Conservation (phyloP, 306 rosid species). For the Cucurbita ficifolia region DNA sequence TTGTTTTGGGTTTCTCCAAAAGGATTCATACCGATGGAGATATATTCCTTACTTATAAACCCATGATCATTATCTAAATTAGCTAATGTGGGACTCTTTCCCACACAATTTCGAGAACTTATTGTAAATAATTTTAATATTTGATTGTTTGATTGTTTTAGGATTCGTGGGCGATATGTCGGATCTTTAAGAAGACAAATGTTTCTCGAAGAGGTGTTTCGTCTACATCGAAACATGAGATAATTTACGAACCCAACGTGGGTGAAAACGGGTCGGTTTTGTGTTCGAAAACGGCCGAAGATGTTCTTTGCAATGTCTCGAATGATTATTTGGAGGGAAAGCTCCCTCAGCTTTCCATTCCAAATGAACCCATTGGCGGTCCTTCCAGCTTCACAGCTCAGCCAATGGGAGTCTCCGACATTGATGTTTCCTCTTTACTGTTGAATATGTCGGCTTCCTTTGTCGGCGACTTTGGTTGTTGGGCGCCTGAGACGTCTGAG, state of each 20-base stretch:
- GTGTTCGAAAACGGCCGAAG: background rate
- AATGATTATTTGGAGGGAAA: background rate
- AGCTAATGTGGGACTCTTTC: too few relatives aligned
- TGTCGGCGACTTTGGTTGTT: conserved; percentile 25
- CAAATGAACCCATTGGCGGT: background rate
- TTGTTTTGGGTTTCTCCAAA: too few relatives aligned
- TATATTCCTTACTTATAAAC: too few relatives aligned
- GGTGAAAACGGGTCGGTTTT: background rate
- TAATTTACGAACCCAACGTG: background rate
- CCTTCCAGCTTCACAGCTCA: conserved; percentile 18
- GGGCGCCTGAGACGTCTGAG: background rate
- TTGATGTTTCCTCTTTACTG: conserved; percentile 46
- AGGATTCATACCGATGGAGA: too few relatives aligned
- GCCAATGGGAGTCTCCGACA: conserved; percentile 17
- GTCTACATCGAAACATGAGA: conserved; percentile 19
- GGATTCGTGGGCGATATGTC: conserved; percentile 98
- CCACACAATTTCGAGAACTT: too few relatives aligned
- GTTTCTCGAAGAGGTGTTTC: conserved; percentile 57
- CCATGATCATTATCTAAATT: too few relatives aligned
- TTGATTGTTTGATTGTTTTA: conserved; percentile 16
- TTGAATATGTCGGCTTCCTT: conserved; percentile 54
- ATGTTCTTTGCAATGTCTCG: background rate
- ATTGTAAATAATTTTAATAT: background rate
- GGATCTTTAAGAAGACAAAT: conserved; percentile 76
- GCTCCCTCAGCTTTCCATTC: background rate